Evolutionary conservation across 2,329 filamentous ascomycete species (phyloP), one percentile per base, ranked within the genome.

Genomic region (Diaporthe helianthi): DNA sequence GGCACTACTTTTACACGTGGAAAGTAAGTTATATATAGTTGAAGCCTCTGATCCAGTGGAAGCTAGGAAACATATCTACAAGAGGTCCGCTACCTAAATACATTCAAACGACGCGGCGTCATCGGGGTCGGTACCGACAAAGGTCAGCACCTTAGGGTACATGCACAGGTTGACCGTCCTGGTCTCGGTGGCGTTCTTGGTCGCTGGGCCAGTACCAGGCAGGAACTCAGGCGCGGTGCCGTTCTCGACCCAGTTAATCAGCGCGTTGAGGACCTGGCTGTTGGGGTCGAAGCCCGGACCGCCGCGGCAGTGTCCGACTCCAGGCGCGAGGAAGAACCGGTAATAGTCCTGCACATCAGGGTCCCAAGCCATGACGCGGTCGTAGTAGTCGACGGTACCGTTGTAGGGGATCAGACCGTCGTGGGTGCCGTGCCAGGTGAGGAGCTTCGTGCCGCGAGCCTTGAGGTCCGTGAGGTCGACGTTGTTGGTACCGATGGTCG

Each of bases 381-480:
- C 71, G 63, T 74, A 75, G 69, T 77, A 78, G 44, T 75, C 31
- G 72, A 77, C 33, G 1, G 73, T 76, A 36, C 71, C 72, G 22
- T 72, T 68, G 44, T 72, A 51, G 13, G 73, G 70, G 36, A 75
- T 65, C 36, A 73, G 33, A n/a, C 54, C 49, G 66, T 76, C 73
- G 22, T 68, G 63, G 58, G 76, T 60, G 47, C 84, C 84, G 74
- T 87, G 85, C 77, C 80, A 87, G 71, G 83, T 81, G 12, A 87
- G 75, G n/a, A 87, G 73, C 73, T 86, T 86, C 17, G 83, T 84
- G 36, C 83, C 84, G 0, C 78, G 73, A 0, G 75, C 65, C 13
- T 81, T 75, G 76, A 86, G 86, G 3, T 75, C 73, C 0, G 80
- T 81, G 4, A 87, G 78, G 67, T 86, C 83, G 0, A 83, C 80